phyloP scores from a whole-genome alignment of 495 filamentous ascomycete species.

The Penicillium daleae region DNA sequence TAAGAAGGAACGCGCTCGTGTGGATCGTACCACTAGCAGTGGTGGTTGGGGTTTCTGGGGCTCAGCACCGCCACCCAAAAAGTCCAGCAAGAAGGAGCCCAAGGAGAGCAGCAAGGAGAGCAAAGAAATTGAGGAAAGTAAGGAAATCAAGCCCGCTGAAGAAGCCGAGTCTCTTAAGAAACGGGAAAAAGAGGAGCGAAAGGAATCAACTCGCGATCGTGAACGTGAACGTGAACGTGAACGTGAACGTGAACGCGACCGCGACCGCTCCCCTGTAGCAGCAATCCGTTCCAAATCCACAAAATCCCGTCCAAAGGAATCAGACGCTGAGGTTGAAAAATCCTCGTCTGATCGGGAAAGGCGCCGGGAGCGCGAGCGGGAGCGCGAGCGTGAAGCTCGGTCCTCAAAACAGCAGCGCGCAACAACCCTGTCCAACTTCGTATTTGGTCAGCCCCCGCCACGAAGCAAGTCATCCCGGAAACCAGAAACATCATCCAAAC shows the following conservation, averaged over 20 bases:
- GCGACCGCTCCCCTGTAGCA: constrained; percentile 29
- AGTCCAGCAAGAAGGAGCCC: constrained; percentile 48
- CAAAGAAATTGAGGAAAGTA: constrained; percentile 37
- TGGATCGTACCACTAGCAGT: constrained; percentile 51
- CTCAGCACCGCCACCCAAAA: constrained; percentile 53
- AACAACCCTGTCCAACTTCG: constrained; percentile 55
- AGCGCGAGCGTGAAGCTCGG: constrained; percentile 39
- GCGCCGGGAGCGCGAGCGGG: constrained; percentile 26
- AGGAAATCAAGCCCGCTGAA: constrained; percentile 36
- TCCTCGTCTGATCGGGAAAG: constrained; percentile 61
- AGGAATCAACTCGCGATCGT: constrained; percentile 20
- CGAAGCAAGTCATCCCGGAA: constrained; percentile 54
- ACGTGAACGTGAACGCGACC: too few relatives aligned
- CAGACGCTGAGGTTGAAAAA: constrained; percentile 55
- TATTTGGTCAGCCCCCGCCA: constrained; percentile 53
- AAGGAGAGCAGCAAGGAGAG: constrained; percentile 32
- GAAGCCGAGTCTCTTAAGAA: constrained; percentile 31
- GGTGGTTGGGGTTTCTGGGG: constrained; percentile 65
- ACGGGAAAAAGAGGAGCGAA: constrained; percentile 12
- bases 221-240: not conserved
- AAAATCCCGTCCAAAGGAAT: constrained; percentile 42
- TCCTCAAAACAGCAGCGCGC: constrained; percentile 48
- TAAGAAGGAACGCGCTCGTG: constrained; percentile 63
- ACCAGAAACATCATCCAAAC: constrained; percentile 35
- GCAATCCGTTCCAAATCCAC: constrained; percentile 55